phyloP scores from a whole-genome alignment of 306 rosid genomes.

The Prunus davidiana region DNA sequence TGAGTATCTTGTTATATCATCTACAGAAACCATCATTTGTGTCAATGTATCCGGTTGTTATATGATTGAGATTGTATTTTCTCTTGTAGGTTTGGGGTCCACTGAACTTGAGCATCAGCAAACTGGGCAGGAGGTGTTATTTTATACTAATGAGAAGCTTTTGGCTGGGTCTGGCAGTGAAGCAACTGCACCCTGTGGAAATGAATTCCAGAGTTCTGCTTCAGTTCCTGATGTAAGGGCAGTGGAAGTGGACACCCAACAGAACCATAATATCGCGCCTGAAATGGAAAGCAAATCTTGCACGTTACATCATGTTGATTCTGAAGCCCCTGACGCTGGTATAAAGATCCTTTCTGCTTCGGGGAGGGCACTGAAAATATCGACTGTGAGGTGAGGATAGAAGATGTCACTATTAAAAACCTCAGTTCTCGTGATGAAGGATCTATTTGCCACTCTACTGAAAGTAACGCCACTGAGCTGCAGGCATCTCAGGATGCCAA shows the following conservation, averaged over 20 bases:
- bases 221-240: slow-evolving; percentile 19
- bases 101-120: slow-evolving; percentile 17
- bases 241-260: slow-evolving; percentile 24
- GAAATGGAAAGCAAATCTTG: slow-evolving; percentile 25
- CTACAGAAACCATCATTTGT: slow-evolving; percentile 3
- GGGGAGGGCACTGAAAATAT: slow-evolving; percentile 24
- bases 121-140: slow-evolving; percentile 16
- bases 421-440: slow-evolving; percentile 23
- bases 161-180: slow-evolving; percentile 30
- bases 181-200: slow-evolving; percentile 21
- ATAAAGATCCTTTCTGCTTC: slow-evolving; percentile 13
- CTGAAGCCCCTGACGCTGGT: slow-evolving; percentile 17
- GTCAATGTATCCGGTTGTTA: slow-evolving; percentile 6
- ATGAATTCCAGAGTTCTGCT: slow-evolving; percentile 22
- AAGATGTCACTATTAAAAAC: slow-evolving; percentile 9
- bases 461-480: slow-evolving; percentile 21
- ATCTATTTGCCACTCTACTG: slow-evolving; percentile 22
- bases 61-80: background rate
- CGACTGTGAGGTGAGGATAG: slow-evolving; percentile 24
- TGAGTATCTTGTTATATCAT: background rate
- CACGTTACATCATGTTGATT: slow-evolving; percentile 5
- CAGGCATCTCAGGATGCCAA: slow-evolving; percentile 9
- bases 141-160: slow-evolving; percentile 21
- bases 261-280: slow-evolving; percentile 15
- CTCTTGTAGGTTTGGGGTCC: slow-evolving; percentile 41